Conservation (phyloP, 2,329 filamentous ascomycete genomes). For the Colletotrichum lentis region DNA sequence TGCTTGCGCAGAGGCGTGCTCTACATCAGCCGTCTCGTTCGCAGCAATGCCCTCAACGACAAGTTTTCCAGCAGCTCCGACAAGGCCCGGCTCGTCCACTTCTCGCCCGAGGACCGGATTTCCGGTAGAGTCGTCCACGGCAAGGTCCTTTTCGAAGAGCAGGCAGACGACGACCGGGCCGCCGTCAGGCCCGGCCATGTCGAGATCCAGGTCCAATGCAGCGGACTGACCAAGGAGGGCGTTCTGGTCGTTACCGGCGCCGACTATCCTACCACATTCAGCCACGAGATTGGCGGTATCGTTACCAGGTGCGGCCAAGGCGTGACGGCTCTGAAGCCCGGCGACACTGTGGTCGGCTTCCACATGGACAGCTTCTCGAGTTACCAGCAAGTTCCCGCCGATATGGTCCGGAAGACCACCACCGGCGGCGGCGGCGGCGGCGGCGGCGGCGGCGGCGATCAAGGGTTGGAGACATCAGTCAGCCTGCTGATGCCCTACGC, state of each 20-base stretch:
- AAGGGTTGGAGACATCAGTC: too few species aligned
- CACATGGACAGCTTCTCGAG: constrained; percentile 33
- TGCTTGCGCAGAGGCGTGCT: neutral
- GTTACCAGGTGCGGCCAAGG: too few species aligned
- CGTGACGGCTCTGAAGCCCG: constrained; percentile 40
- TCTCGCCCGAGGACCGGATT: constrained; percentile 26
- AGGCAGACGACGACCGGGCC: constrained; percentile 26
- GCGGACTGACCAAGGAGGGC: constrained; percentile 40
- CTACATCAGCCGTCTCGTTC: neutral
- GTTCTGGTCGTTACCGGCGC: constrained; percentile 40
- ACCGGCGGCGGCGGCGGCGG: too few species aligned
- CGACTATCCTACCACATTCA: constrained; percentile 37
- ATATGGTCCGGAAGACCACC: constrained; percentile 39
- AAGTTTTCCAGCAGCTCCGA: neutral
- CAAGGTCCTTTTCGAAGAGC: too few species aligned
- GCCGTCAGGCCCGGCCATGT: constrained; percentile 35
- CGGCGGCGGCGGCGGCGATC: too few species aligned
- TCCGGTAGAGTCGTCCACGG: constrained; percentile 22
- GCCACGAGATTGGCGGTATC: constrained; percentile 41
- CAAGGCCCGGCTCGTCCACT: neutral
- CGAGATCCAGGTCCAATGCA: constrained; percentile 39
- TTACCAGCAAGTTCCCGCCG: constrained; percentile 38
- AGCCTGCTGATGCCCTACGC: constrained; percentile 37
- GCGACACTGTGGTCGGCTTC: constrained; percentile 43
- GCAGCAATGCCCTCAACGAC: neutral